A percentile compares a stretch with the other conserved stretches of the same genome.
Conservation (phyloP, 768 basidiomycete genomes). For the Podaxis pistillaris region DNA sequence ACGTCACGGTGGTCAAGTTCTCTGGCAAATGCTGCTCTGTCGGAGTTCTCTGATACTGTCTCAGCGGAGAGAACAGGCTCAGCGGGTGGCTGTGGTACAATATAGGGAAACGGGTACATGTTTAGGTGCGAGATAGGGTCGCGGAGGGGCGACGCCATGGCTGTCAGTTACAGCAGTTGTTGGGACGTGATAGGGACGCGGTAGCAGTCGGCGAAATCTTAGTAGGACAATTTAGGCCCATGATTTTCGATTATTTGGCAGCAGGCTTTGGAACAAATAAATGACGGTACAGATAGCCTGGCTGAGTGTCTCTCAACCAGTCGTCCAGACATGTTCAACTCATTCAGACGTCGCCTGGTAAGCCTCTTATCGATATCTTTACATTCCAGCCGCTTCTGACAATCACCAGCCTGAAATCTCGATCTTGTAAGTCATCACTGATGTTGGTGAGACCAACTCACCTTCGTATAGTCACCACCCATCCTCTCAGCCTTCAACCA, state of each 20-base stretch:
- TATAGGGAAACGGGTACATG: too few species aligned
- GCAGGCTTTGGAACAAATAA: conserved; percentile 7
- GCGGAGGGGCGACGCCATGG: too few species aligned
- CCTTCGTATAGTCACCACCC: conserved; percentile 53
- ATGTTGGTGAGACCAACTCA: neutral
- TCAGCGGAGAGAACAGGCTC: too few species aligned
- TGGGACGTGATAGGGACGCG: too few species aligned
- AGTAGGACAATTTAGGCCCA: too few species aligned
- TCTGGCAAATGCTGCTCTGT: too few species aligned
- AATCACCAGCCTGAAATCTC: conserved; percentile 53
- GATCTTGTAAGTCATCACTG: conserved; percentile 50
- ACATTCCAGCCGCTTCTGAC: neutral
- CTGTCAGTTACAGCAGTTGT: too few species aligned
- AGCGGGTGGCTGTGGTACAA: too few species aligned
- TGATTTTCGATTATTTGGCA: neutral
- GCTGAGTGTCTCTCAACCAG: neutral
- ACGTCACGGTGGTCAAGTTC: too few species aligned
- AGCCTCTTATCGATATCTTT: conserved; percentile 12
- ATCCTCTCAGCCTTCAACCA: conserved; percentile 59
- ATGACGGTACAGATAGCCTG: neutral
- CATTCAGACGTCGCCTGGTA: conserved; percentile 35
- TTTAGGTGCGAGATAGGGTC: too few species aligned
- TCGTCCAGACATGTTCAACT: conserved; percentile 31
- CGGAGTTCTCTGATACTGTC: too few species aligned
- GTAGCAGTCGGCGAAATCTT: too few species aligned